Conservation (phyloP, 805 yeast genomes). For the Saturnispora dispora region DNA sequence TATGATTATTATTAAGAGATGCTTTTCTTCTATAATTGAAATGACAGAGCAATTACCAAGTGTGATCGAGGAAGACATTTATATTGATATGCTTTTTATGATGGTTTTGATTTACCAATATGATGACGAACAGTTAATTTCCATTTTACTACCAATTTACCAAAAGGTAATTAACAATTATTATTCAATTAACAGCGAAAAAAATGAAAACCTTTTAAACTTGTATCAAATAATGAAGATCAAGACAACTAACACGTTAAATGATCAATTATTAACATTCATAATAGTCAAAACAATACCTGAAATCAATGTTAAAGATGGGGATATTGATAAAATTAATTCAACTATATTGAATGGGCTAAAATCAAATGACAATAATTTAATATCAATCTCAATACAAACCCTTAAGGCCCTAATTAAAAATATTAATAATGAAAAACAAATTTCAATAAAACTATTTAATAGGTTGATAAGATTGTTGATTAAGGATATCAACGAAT, state of each 20-base stretch:
- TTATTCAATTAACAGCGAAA: conserved; percentile 8
- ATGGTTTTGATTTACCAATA: conserved; percentile 48
- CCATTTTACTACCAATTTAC: conserved; percentile 43
- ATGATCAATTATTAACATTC: conserved; percentile 35
- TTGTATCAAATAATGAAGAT: conserved; percentile 23
- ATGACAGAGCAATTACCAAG: conserved; percentile 61
- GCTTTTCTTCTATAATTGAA: conserved; percentile 44
- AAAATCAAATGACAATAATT: conserved; percentile 24
- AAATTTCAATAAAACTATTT: conserved; percentile 36
- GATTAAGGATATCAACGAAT: conserved; percentile 6
- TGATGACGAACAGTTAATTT: conserved; percentile 33
- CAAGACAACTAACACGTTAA: conserved; percentile 12
- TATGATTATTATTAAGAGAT: conserved; percentile 36
- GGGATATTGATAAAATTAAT: conserved; percentile 31
- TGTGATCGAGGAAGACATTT: conserved; percentile 60
- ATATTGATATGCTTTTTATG: conserved; percentile 57
- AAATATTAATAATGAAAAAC: conserved; percentile 24
- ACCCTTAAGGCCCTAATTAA: conserved; percentile 51
- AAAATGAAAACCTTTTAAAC: conserved; percentile 22
- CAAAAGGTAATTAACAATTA: conserved; percentile 35
- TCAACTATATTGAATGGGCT: conserved; percentile 30
- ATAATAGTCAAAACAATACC: conserved; percentile 36
- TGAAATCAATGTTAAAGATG: conserved; percentile 24
- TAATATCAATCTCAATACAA: conserved; percentile 40
- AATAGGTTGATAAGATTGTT: not conserved